Percentiles rank a stretch among this genome's conserved stretches.
These are phyloP conservation scores for Kondoa malvinella DNA, from an alignment of 768 basidiomycete species.

Conservation along the genomic window DNA sequence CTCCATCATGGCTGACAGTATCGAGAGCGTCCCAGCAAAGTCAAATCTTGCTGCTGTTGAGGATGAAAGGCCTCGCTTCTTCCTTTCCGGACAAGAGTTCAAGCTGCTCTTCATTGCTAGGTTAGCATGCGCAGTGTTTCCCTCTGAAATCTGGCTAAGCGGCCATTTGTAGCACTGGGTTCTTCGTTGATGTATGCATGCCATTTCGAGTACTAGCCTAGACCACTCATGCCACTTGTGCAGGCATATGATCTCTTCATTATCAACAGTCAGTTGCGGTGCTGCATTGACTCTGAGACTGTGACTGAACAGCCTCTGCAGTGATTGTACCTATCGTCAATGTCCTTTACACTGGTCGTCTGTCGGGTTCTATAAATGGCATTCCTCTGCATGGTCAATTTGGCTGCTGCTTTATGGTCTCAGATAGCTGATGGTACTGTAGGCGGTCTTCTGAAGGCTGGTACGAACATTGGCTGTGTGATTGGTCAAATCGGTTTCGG, in stretches of 20 bases:
- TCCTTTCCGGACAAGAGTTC: neutral
- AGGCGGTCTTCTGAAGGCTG: neutral
- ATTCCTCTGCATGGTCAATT: neutral
- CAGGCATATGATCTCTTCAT: neutral
- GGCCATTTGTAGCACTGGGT: neutral
- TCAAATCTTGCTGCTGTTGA: no score
- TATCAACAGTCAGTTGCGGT: no score
- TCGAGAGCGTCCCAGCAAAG: no score
- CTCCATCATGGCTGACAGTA: no score
- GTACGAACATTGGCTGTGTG: constrained; percentile 18
- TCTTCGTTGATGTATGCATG: constrained; percentile 13
- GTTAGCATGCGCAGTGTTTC: neutral
- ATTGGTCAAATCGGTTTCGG: constrained; percentile 24
- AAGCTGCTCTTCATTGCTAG: neutral
- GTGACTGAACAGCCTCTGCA: constrained; percentile 6
- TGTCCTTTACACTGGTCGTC: constrained; percentile 11
- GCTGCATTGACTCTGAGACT: neutral
- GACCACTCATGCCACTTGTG: neutral
- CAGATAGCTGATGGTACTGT: neutral
- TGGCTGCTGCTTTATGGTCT: neutral
- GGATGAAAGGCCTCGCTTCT: neutral
- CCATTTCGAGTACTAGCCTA: neutral
- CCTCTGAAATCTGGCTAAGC: neutral
- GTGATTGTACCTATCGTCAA: constrained; percentile 14
- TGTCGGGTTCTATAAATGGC: neutral